These are phyloP conservation scores for Pythium periplocum DNA, from an alignment of 352 stramenopile species.

Conservation along the genomic window DNA sequence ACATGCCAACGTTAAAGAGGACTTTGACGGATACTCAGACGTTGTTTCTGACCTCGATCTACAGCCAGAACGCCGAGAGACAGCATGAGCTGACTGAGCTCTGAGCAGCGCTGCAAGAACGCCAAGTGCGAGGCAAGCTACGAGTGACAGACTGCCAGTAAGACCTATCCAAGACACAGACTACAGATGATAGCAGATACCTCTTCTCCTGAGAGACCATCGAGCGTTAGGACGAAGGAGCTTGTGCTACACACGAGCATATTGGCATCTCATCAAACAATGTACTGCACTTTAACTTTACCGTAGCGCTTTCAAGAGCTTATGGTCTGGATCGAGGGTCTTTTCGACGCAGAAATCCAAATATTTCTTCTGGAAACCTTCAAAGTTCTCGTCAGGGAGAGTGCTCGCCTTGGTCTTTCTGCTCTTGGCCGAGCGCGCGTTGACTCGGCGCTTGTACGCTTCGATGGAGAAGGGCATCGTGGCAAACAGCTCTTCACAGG, in stretches of 20 bases:
- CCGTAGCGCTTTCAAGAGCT: conserved; percentile 34
- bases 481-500: too few species aligned
- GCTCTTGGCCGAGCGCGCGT: conserved; percentile 17
- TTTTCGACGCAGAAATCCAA: conserved; percentile 53
- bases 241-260: conserved; percentile 4
- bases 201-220: conserved; percentile 47
- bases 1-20: background rate
- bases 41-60: conserved; percentile 30
- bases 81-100: conserved; percentile 32
- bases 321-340: conserved; percentile 38
- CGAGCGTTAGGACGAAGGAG: conserved; percentile 35
- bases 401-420: background rate
- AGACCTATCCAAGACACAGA: too few species aligned
- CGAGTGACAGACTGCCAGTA: background rate
- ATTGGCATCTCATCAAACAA: conserved; percentile 5
- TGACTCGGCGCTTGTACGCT: conserved; percentile 47
- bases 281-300: conserved; percentile 7
- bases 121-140: conserved; percentile 47
- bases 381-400: conserved; percentile 12
- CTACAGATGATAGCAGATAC: conserved; percentile 9
- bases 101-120: conserved; percentile 32
- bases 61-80: conserved; percentile 44
- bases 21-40: too few species aligned
- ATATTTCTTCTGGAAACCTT: conserved; percentile 38
- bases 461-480: conserved; percentile 47